Base-by-base conservation (phyloP, 495 filamentous ascomycete genomes). In the Aspergillus bertholletiae region DNA sequence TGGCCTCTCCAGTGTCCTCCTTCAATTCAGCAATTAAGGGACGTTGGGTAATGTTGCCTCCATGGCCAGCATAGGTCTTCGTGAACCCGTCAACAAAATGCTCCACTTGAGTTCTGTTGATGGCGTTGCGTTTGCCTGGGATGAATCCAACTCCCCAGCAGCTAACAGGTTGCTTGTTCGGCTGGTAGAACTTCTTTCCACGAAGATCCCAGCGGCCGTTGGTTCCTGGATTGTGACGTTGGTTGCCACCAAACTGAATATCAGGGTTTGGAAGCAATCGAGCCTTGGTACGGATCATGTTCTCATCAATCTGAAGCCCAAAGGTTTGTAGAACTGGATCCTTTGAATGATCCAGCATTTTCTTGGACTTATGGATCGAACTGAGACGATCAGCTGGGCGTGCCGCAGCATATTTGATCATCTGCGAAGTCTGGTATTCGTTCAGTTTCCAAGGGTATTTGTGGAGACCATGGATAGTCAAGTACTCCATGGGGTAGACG, bases 151-250 rank as follows among this genome's bases (percentile, higher is more conserved):
- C 70, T 24, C 82, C 86, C 92, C 93, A 98, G 9, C 75, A 75
- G 39, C 75, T 74, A 11, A 97, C 76, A 0, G 79, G 74, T 7
- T 63, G 51, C 4, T 67, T 57, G 67, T 95, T 89, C 0, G 80
- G 63, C 37, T 65, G 59, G 2, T 86, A 62, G 62, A 97, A 97
- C 54, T 86, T 88, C 64, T 85, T 86, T 27, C 84, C 85, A 15
- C 88, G 84, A 20, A 97, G 79, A 67, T 94, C 88, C 94, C 94
- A 98, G 11, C 88, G 85, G 21, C 92, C 94, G 30, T 65, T 66
- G 9, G 66, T 76, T 1, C 74, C 70, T 1, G 88, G 87, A 54
- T 84, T 80, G 30, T 70, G 54, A 26, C 76, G 79, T 17, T 68
- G 60, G 26, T 75, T 74, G 7, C 61, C 68, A 3, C 63, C 77